phyloP scores from a whole-genome alignment of 1,139 yeast species.

The Kodamaea alishanica region DNA sequence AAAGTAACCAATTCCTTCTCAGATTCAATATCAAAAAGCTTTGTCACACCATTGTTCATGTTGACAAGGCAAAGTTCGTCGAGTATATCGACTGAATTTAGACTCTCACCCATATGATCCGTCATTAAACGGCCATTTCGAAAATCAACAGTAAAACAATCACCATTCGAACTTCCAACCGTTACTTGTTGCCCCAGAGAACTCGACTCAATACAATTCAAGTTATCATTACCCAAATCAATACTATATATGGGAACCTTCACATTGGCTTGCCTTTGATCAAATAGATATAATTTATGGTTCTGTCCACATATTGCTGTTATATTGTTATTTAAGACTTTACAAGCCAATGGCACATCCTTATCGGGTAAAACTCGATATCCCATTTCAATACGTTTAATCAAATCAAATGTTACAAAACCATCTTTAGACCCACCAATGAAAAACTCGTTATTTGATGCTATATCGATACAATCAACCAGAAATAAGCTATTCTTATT shows the following conservation, averaged over 20 bases:
- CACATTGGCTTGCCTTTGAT: slow-evolving; percentile 12
- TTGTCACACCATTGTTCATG: slow-evolving; percentile 13
- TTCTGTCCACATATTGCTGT: slow-evolving; percentile 27
- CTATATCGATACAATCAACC: slow-evolving; percentile 18
- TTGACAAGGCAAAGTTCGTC: slow-evolving; percentile 9
- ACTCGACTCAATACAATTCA: slow-evolving; percentile 23
- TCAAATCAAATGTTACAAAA: slow-evolving; percentile 15
- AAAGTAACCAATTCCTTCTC: not conserved
- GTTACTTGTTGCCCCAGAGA: slow-evolving; percentile 9
- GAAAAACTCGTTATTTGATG: slow-evolving; percentile 7
- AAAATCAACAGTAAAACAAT: slow-evolving; percentile 25
- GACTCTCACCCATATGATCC: slow-evolving; percentile 7
- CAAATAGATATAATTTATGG: slow-evolving; percentile 20
- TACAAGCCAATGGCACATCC: slow-evolving; percentile 16
- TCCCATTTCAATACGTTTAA: slow-evolving; percentile 11
- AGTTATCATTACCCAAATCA: slow-evolving; percentile 27
- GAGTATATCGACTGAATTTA: slow-evolving; percentile 5
- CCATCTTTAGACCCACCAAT: slow-evolving; percentile 14
- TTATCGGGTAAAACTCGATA: slow-evolving; percentile 7
- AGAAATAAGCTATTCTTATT: slow-evolving; percentile 6
- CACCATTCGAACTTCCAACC: slow-evolving; percentile 30
- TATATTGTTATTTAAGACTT: slow-evolving; percentile 14
- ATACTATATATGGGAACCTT: slow-evolving; percentile 15
- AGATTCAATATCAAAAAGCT: not conserved
- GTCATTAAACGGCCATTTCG: slow-evolving; percentile 18